A percentile compares a stretch with the other conserved stretches of the same genome.
Conservation (phyloP, 2,329 filamentous ascomycete genomes). For the Diaporthe citri region DNA sequence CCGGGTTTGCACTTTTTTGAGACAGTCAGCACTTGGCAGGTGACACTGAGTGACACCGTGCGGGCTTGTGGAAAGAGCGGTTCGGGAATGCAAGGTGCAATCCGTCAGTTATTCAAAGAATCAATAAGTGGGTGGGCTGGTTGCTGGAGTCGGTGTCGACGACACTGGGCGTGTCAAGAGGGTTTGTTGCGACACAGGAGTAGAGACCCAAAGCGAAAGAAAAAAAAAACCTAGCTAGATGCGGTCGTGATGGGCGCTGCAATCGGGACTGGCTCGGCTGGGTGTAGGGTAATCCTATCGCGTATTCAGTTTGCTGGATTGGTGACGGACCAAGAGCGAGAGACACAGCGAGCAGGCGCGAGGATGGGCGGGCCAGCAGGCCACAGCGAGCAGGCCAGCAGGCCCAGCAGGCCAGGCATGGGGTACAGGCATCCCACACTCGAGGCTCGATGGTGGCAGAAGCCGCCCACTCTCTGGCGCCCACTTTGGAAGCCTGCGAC, state of each 20-base stretch:
- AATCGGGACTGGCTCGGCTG: slow-evolving; percentile 27
- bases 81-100: slow-evolving; percentile 24
- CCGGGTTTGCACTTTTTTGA: neutral
- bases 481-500: slow-evolving; percentile 15
- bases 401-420: neutral
- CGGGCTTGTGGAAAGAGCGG: neutral
- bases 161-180: slow-evolving; percentile 23
- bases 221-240: neutral
- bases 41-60: slow-evolving; percentile 19
- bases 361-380: slow-evolving; percentile 17
- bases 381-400: slow-evolving; percentile 8
- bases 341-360: slow-evolving; percentile 29
- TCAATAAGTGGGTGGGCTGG: neutral
- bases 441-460: slow-evolving; percentile 1
- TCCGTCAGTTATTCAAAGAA: neutral
- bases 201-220: neutral
- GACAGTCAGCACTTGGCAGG: slow-evolving; percentile 28
- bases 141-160: slow-evolving; percentile 9
- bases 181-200: slow-evolving; percentile 23
- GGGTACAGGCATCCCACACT: slow-evolving; percentile 9
- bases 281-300: slow-evolving; percentile 34
- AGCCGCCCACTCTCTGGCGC: slow-evolving; percentile 1
- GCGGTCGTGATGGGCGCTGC: slow-evolving; percentile 29
- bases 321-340: slow-evolving; percentile 34
- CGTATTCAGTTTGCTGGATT: slow-evolving; percentile 36